phyloP scores from a whole-genome alignment of 148 eudicot genomes.

The Silene conica region DNA sequence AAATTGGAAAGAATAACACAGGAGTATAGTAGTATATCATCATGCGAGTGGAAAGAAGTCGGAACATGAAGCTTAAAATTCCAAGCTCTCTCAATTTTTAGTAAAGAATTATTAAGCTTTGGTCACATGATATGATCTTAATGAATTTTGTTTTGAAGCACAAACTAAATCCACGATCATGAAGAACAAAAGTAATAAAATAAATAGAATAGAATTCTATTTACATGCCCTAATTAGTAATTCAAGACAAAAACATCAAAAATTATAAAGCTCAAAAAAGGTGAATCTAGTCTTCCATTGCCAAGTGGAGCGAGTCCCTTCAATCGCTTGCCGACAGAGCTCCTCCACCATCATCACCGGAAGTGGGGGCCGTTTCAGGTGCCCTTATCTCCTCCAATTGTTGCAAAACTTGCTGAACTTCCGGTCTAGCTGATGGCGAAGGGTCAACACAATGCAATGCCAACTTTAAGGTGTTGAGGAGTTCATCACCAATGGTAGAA shows the following conservation, averaged over 20 bases:
- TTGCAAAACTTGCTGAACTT: constrained; percentile 61
- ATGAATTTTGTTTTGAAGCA: constrained; percentile 17
- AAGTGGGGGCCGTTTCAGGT: constrained; percentile 31
- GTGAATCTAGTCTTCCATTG: constrained; percentile 3
- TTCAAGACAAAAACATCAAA: constrained; percentile 18
- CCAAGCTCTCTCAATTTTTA: no score
- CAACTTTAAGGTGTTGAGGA: constrained; percentile 70
- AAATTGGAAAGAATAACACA: no score
- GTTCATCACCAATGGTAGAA: constrained; percentile 62
- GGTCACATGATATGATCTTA: not conserved
- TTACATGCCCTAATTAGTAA: constrained; percentile 21
- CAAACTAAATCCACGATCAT: constrained; percentile 10
- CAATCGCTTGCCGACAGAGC: constrained; percentile 43
- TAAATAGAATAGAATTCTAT: constrained; percentile 24
- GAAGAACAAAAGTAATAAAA: not conserved
- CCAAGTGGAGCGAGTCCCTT: not conserved
- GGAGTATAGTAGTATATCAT: no score
- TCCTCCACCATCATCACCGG: constrained; percentile 55
- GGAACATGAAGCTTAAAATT: no score
- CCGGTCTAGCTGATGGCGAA: constrained; percentile 65
- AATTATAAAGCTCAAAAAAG: constrained; percentile 36
- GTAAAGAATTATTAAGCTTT: no score
- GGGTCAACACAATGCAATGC: constrained; percentile 90
- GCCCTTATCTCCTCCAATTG: constrained; percentile 69
- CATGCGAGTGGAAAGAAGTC: no score